Percentiles rank a stretch among this genome's conserved stretches.
phyloP scores from a whole-genome alignment of 352 stramenopile species.

The Pythium oligandrum region DNA sequence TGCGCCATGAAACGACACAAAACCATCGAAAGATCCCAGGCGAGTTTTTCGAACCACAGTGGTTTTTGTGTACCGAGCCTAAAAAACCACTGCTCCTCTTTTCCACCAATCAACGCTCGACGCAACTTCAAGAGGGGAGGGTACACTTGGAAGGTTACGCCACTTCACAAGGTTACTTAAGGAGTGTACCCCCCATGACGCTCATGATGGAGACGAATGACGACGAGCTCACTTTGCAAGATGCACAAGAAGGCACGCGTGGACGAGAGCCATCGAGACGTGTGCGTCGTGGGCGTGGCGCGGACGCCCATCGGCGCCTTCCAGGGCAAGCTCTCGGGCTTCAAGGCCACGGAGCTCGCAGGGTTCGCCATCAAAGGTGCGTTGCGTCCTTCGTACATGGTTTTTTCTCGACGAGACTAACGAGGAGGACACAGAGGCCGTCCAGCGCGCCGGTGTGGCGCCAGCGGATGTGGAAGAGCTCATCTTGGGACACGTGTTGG shows the following conservation, averaged over 20 bases:
- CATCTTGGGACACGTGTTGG: slow-evolving; percentile 94
- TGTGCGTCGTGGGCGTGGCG: slow-evolving; percentile 92
- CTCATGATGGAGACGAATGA: neutral
- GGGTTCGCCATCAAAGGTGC: slow-evolving; percentile 75
- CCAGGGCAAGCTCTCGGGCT: slow-evolving; percentile 71
- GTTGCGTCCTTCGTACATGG: neutral
- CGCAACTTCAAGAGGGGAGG: too few relatives aligned
- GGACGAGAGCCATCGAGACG: slow-evolving; percentile 28
- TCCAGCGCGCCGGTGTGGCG: slow-evolving; percentile 41
- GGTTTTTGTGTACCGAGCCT: too few relatives aligned
- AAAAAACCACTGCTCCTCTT: too few relatives aligned
- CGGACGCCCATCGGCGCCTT: slow-evolving; percentile 94
- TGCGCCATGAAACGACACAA: too few relatives aligned
- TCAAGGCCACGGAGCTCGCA: slow-evolving; percentile 90
- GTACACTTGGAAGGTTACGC: too few relatives aligned
- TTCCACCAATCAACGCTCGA: too few relatives aligned
- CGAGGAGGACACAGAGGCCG: slow-evolving; percentile 17
- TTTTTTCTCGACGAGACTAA: neutral
- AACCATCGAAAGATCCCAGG: too few relatives aligned
- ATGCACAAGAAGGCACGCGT: too few relatives aligned
- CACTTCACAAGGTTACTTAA: too few relatives aligned
- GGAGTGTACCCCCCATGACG: too few relatives aligned
- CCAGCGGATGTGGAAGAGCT: slow-evolving; percentile 87
- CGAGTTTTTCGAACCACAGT: too few relatives aligned
- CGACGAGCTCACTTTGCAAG: neutral